A percentile compares a stretch with the other conserved stretches of the same genome.
Conservation (phyloP, 2,329 filamentous ascomycete species). For the Monosporascus sp. region DNA sequence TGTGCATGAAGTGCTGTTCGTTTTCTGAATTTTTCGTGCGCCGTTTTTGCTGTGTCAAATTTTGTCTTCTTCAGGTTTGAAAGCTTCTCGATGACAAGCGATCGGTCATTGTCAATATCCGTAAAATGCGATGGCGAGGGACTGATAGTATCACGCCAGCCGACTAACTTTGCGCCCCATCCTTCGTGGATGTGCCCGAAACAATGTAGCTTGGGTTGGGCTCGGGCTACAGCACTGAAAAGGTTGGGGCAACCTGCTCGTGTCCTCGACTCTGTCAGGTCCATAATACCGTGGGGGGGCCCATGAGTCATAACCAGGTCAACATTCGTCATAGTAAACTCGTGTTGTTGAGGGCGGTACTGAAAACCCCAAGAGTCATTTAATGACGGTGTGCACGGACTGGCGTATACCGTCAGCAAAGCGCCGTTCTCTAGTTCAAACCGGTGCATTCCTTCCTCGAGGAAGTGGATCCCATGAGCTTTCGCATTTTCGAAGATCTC, state of each 20-base stretch:
- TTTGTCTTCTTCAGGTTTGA: constrained; percentile 17
- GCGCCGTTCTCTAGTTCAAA: constrained; percentile 48
- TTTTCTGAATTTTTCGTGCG: constrained; percentile 8
- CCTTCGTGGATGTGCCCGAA: constrained; percentile 58
- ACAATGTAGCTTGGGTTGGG: too few relatives aligned
- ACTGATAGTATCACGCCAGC: constrained; percentile 48
- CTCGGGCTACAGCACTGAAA: constrained; percentile 41
- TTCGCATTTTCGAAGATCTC: constrained; percentile 31
- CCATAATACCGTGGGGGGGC: constrained; percentile 47
- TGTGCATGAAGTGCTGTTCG: constrained; percentile 20
- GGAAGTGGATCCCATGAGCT: constrained; percentile 21
- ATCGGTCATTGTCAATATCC: constrained; percentile 38
- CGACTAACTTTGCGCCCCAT: constrained; percentile 51
- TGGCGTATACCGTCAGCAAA: constrained; percentile 44
- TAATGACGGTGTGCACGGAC: constrained; percentile 44
- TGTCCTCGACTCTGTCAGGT: constrained; percentile 33
- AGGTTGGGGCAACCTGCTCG: constrained; percentile 42
- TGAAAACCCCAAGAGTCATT: constrained; percentile 44
- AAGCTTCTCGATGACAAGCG: constrained; percentile 31
- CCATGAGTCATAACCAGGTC: constrained; percentile 53
- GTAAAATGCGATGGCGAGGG: constrained; percentile 34
- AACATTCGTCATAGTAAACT: constrained; percentile 30
- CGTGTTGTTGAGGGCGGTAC: constrained; percentile 35
- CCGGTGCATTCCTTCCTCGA: constrained; percentile 45
- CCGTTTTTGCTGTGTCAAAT: constrained; percentile 11